Conservation (phyloP, 371 early-diverging fungal species). For the Gilbertella persicaria region DNA sequence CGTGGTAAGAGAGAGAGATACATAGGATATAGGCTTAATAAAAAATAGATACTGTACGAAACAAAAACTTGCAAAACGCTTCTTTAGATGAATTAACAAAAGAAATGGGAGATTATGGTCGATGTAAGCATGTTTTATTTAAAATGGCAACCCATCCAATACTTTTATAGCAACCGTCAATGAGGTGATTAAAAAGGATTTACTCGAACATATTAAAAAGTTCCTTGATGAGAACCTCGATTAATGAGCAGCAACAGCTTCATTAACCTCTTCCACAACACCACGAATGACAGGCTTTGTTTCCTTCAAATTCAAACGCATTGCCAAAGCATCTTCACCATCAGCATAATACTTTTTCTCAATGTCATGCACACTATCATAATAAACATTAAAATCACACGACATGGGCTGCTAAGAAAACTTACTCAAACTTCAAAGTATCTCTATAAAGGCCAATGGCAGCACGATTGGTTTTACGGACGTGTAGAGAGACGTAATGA, state of each 20-base stretch:
- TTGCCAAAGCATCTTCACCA: conserved; percentile 92
- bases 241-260: conserved; percentile 23
- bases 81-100: conserved; percentile 17
- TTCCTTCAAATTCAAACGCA: conserved; percentile 62
- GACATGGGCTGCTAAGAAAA: background rate
- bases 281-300: conserved; percentile 35
- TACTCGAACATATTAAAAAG: conserved; percentile 25
- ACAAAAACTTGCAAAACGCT: conserved; percentile 15
- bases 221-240: conserved; percentile 31
- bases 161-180: conserved; percentile 20
- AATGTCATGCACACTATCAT: conserved; percentile 76
- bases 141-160: background rate
- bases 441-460: conserved; percentile 92
- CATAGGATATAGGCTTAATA: background rate
- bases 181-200: conserved; percentile 33
- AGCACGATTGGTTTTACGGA: conserved; percentile 92
- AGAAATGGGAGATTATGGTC: conserved; percentile 28
- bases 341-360: conserved; percentile 98
- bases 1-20: conserved; percentile 16
- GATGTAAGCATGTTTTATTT: conserved; percentile 15
- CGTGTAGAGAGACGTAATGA: conserved; percentile 90
- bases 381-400: background rate
- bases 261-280: conserved; percentile 43
- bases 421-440: conserved; percentile 87
- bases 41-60: conserved; percentile 8